These are phyloP conservation scores for Boletus rubroflammeus DNA, from an alignment of 768 basidiomycete genomes.

Conservation along the genomic window DNA sequence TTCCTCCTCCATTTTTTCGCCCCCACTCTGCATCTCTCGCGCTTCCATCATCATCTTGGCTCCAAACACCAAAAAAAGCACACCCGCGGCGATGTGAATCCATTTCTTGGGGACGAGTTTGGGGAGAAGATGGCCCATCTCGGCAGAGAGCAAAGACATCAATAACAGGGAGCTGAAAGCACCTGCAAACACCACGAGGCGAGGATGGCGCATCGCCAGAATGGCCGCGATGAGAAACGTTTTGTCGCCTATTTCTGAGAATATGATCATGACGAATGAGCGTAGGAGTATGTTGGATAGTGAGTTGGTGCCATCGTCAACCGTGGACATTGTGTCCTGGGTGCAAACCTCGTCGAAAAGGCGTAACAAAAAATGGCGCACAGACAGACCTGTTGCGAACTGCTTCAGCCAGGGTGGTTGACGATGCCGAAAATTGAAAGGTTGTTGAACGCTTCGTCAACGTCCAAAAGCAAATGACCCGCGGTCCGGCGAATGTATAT, in stretches of 20 bases:
- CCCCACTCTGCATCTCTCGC: conserved; percentile 70
- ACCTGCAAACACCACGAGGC: conserved; percentile 80
- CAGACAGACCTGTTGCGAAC: conserved; percentile 1
- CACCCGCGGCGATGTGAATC: conserved; percentile 70
- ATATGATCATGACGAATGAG: conserved; percentile 86
- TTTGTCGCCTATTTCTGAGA: conserved; percentile 95
- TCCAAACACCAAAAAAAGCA: conserved; percentile 89
- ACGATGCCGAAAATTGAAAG: background rate
- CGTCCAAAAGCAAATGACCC: background rate
- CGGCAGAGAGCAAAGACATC: conserved; percentile 93
- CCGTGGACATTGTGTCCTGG: conserved; percentile 18
- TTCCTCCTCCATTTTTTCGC: conserved; percentile 85
- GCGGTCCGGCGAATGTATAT: too few species aligned
- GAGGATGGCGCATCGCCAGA: conserved; percentile 89
- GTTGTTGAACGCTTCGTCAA: background rate
- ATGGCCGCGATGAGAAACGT: conserved; percentile 88
- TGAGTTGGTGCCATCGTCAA: conserved; percentile 10
- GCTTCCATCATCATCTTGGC: conserved; percentile 87
- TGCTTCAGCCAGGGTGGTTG: background rate
- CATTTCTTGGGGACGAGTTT: conserved; percentile 68
- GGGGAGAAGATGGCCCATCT: conserved; percentile 88
- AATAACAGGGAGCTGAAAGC: conserved; percentile 84
- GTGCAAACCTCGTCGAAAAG: background rate
- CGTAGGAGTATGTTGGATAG: conserved; percentile 56
- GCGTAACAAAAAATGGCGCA: background rate